A percentile compares a stretch with the other conserved stretches of the same genome.
phyloP scores from a whole-genome alignment of 352 stramenopile genomes.

The Phytophthora melonis region DNA sequence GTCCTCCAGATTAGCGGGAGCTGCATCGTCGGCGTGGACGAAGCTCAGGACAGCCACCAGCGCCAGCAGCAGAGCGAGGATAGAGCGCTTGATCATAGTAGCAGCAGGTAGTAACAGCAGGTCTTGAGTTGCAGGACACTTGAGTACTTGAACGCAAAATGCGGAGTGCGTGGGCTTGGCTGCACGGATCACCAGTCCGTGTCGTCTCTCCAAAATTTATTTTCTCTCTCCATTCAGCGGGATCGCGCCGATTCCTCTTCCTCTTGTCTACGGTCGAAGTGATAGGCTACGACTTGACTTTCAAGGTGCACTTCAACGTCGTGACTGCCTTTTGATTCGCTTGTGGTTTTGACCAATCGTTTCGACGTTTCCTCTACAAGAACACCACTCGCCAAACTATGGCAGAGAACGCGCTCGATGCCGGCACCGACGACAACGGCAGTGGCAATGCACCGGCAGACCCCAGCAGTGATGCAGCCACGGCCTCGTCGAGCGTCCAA shows the following conservation, averaged over 20 bases:
- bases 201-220: too few species aligned
- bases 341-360: constrained; percentile 12
- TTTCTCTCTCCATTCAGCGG: too few species aligned
- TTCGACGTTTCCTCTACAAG: constrained; percentile 30
- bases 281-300: too few species aligned
- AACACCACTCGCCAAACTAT: constrained; percentile 18
- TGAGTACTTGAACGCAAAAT: too few species aligned
- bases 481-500: neutral
- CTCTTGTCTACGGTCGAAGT: too few species aligned
- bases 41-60: constrained; percentile 18
- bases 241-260: too few species aligned
- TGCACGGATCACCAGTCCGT: too few species aligned
- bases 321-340: neutral
- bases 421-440: neutral
- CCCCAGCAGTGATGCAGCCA: constrained; percentile 1
- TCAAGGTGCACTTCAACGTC: neutral
- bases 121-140: too few species aligned
- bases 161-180: too few species aligned
- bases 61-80: neutral
- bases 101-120: too few species aligned
- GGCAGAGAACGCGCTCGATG: neutral
- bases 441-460: neutral
- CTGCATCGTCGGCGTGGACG: constrained; percentile 6
- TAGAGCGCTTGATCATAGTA: too few species aligned
- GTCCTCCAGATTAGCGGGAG: neutral